Evolutionary conservation across 352 stramenopile genomes (phyloP).

Genomic region (Pythium volutum): DNA sequence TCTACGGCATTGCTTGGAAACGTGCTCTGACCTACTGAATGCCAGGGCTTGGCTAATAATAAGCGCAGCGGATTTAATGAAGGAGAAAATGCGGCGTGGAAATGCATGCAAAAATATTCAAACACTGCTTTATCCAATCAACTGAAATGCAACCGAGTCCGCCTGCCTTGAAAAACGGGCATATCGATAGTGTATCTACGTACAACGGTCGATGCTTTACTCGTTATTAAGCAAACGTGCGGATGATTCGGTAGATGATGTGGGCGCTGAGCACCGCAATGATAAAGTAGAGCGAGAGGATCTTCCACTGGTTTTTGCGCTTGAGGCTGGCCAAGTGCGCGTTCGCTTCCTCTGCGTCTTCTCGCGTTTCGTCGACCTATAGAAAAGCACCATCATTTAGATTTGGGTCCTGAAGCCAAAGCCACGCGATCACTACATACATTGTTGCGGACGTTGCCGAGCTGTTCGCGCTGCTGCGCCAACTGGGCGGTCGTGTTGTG

Average conservation of each 20-base stretch:
- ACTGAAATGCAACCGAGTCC: too few species aligned
- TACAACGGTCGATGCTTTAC: background rate
- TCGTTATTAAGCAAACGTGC: conserved; percentile 35
- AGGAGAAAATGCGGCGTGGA: background rate
- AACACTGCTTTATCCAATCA: background rate
- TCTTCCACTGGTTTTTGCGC: conserved; percentile 76
- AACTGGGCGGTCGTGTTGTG: conserved; percentile 73
- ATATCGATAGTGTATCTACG: background rate
- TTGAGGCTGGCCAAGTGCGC: conserved; percentile 75
- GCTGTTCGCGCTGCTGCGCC: conserved; percentile 60
- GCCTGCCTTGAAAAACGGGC: too few species aligned
- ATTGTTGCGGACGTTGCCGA: conserved; percentile 74
- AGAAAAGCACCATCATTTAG: too few species aligned
- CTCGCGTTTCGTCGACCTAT: conserved; percentile 67
- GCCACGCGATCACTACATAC: conserved; percentile 30
- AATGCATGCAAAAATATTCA: conserved; percentile 4
- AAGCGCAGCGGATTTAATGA: background rate
- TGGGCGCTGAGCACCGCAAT: conserved; percentile 65
- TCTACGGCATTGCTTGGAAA: background rate
- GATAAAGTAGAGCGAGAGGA: conserved; percentile 76
- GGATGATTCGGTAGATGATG: conserved; percentile 72
- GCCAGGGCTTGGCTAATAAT: background rate
- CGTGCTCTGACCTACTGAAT: background rate
- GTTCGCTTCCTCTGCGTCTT: conserved; percentile 66
- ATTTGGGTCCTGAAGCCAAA: too few species aligned